Percentiles rank a stretch among this genome's conserved stretches.
Conservation (phyloP, 176 grass and related monocot genomes). For the Bolboschoenus planiculmis region DNA sequence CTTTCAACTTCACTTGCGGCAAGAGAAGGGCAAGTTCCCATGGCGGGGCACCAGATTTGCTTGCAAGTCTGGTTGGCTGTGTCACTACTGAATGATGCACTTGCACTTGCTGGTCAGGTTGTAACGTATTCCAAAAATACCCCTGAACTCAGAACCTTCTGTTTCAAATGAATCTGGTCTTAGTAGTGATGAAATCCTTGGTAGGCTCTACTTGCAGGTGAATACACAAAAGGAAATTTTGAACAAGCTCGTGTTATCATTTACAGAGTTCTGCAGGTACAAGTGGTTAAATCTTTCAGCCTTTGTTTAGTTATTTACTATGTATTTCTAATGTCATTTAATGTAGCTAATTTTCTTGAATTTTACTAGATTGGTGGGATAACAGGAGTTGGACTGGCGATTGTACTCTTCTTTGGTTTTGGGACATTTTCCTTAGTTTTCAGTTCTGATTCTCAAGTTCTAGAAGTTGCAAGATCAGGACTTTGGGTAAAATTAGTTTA, state of each 20-base stretch:
- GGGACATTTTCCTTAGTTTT: constrained; percentile 57
- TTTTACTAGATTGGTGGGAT: constrained; percentile 53
- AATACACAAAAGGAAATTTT: constrained; percentile 72
- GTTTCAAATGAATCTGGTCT: background rate
- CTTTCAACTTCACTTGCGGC: constrained; percentile 69
- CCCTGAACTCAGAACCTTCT: background rate
- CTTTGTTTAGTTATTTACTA: background rate
- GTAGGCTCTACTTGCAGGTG: constrained; percentile 77
- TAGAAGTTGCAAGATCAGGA: constrained; percentile 56
- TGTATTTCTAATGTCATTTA: background rate
- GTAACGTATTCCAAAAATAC: background rate
- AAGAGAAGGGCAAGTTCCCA: constrained; percentile 77
- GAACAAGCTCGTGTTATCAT: constrained; percentile 58
- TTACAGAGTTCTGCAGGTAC: constrained; percentile 66
- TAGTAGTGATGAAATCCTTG: background rate
- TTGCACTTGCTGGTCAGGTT: constrained; percentile 90
- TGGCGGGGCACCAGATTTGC: constrained; percentile 84
- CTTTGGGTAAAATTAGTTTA: constrained; percentile 56
- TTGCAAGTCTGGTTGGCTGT: constrained; percentile 86
- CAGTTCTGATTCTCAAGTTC: constrained; percentile 61
- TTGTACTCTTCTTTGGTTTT: constrained; percentile 66
- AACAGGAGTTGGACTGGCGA: constrained; percentile 53
- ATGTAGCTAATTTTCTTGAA: constrained; percentile 3
- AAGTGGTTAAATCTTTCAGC: background rate
- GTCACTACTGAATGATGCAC: constrained; percentile 80